Base-by-base conservation (phyloP, 352 stramenopile species). In the Globisporangium ultimum region DNA sequence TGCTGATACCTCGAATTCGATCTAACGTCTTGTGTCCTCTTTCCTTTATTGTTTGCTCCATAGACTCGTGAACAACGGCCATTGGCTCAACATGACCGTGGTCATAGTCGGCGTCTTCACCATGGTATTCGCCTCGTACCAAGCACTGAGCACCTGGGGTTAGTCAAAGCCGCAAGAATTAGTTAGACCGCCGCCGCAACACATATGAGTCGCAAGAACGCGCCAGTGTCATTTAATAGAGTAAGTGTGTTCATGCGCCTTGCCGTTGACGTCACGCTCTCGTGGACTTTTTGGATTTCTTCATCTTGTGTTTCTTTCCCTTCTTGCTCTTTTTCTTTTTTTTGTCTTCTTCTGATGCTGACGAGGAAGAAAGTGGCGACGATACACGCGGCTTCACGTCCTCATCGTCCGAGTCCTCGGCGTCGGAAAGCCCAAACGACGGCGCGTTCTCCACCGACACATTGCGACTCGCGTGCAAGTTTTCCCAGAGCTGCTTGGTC, bases 71-170 rank as follows among this genome's bases (percentile, higher is more conserved):
- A 49, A 78, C 55, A 71, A 80, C 8, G 71, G 76, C 12, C 66
- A 76, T 18, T 55, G 60, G 15, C 56, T 81, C 18, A 84, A 89
- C 67, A 66, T 63, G 20, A 34, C 58, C 11, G 74, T 87, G 47
- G 77, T 89, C 40, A 47, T 55, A 34, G 32, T 89, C 24, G 79
- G 79, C 15, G 24, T 68, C 24, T 78, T 84, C 56, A 89, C 79
- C 4, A 87, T 89, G 72, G 21, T 79, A 17, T 89, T 87, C 45
- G 79, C 76, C 10, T 78, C 76, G 13, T 86, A 80, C 61, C 76
- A 86, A 48, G 76, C 76, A 18, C 22, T 82, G 15, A 60, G 72
- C 8, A 86, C 76, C 34, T 86, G 76, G 76, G 64, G 63, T 46
- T 86, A 48, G 18, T 42, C 14, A 32, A 11, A 36, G 28, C 28